Evolutionary conservation across 495 filamentous ascomycete species (phyloP).

Genomic region (Parathielavia appendiculata): DNA sequence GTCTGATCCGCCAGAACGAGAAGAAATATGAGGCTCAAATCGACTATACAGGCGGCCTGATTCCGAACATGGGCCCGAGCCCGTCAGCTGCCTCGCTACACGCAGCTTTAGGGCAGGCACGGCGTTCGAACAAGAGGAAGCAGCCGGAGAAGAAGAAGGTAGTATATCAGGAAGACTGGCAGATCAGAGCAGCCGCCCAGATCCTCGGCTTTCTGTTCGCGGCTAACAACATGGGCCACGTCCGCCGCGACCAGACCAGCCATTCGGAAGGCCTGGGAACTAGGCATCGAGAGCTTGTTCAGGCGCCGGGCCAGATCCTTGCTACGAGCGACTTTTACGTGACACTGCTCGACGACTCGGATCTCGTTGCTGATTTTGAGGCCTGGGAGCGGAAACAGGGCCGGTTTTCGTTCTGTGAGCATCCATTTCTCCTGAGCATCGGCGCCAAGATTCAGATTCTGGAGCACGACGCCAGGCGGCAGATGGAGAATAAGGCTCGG

Average conservation of each 20-base stretch:
- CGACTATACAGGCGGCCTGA: slow-evolving; percentile 58
- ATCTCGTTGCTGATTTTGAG: slow-evolving; percentile 85
- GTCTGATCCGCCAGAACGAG: slow-evolving; percentile 67
- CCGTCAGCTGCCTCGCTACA: slow-evolving; percentile 62
- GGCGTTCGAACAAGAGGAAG: slow-evolving; percentile 38
- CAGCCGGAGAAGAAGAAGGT: slow-evolving; percentile 51
- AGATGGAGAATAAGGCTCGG: slow-evolving; percentile 86
- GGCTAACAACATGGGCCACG: slow-evolving; percentile 61
- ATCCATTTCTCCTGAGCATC: slow-evolving; percentile 89
- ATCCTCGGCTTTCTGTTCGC: slow-evolving; percentile 79
- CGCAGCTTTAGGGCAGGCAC: slow-evolving; percentile 61
- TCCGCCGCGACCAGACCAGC: slow-evolving; percentile 23
- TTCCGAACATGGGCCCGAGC: slow-evolving; percentile 63
- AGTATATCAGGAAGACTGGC: slow-evolving; percentile 83
- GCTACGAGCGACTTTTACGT: slow-evolving; percentile 86
- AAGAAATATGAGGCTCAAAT: slow-evolving; percentile 55
- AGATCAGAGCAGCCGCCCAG: slow-evolving; percentile 74
- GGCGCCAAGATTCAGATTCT: slow-evolving; percentile 91
- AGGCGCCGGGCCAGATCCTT: slow-evolving; percentile 38
- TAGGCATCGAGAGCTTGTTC: slow-evolving; percentile 28
- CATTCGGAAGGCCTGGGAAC: slow-evolving; percentile 1
- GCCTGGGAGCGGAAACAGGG: slow-evolving; percentile 72
- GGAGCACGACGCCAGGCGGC: slow-evolving; percentile 82
- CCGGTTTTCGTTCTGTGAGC: slow-evolving; percentile 88
- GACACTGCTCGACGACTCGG: slow-evolving; percentile 75